Conservation (phyloP, 169 alveolate species). For the Theileria parva region DNA sequence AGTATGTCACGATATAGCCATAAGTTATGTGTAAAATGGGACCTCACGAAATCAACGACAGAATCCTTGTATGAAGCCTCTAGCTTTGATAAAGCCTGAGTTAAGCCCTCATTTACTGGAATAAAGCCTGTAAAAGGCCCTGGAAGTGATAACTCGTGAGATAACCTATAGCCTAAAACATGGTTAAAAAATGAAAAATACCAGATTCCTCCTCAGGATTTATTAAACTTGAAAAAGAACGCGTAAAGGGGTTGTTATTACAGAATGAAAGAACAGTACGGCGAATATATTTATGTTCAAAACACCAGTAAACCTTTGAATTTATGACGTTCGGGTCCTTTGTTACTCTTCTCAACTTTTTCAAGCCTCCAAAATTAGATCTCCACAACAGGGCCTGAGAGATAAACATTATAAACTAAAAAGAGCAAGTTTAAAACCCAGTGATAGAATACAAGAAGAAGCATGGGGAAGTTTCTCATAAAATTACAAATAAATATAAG, state of each 20-base stretch:
- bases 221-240: constrained; percentile 29
- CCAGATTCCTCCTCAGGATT: constrained; percentile 43
- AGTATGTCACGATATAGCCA: constrained; percentile 77
- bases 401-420: neutral
- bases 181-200: constrained; percentile 9
- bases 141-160: constrained; percentile 75
- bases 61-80: constrained; percentile 31
- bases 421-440: neutral
- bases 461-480: constrained; percentile 6
- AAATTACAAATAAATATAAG: neutral
- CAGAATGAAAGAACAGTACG: constrained; percentile 70
- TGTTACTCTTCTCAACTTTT: constrained; percentile 24
- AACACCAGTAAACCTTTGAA: constrained; percentile 76
- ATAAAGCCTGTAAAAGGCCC: constrained; percentile 81
- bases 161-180: constrained; percentile 59
- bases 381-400: neutral
- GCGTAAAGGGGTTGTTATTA: constrained; percentile 26
- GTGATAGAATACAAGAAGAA: neutral
- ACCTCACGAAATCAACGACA: constrained; percentile 66
- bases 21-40: constrained; percentile 69
- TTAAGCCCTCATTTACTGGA: constrained; percentile 68
- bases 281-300: constrained; percentile 68
- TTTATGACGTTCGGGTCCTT: constrained; percentile 77
- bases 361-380: constrained; percentile 16
- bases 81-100: constrained; percentile 39